Percentiles rank a stretch among this genome's conserved stretches.
phyloP scores from a whole-genome alignment of 192 early-diverging fungal species.

The Lobosporangium transversale region DNA sequence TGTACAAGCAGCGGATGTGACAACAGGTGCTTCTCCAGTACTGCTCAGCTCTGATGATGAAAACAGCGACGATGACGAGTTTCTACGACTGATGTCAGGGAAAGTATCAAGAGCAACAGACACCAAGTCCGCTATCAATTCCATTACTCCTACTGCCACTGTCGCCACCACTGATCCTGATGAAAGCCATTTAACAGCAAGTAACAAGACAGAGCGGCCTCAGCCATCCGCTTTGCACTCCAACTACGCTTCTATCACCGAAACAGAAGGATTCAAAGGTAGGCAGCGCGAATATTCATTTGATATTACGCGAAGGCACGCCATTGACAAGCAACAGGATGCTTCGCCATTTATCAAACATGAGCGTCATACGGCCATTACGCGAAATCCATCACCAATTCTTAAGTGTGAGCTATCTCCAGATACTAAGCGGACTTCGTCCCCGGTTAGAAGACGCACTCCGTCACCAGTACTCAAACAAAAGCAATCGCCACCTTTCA shows the following conservation, averaged over 20 bases:
- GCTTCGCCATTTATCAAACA: background rate
- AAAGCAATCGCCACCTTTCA: background rate
- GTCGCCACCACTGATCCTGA: no score
- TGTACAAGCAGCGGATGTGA: no score
- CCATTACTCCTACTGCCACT: no score
- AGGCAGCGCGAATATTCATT: no score
- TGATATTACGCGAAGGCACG: background rate
- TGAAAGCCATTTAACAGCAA: no score
- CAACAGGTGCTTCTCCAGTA: background rate
- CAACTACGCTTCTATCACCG: no score
- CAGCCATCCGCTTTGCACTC: no score
- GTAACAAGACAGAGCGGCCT: no score
- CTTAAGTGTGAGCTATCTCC: background rate
- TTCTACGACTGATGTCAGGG: background rate
- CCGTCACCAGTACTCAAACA: background rate
- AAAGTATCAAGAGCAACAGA: background rate
- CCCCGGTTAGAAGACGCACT: background rate
- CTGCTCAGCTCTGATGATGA: constrained; percentile 29
- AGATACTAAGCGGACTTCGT: background rate
- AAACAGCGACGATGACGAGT: background rate
- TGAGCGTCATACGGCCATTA: background rate
- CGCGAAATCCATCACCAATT: background rate
- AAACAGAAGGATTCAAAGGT: no score
- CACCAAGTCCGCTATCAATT: background rate
- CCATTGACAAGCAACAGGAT: background rate